Conservation (phyloP, 2,329 filamentous ascomycete species). For the Fusarium torreyae region DNA sequence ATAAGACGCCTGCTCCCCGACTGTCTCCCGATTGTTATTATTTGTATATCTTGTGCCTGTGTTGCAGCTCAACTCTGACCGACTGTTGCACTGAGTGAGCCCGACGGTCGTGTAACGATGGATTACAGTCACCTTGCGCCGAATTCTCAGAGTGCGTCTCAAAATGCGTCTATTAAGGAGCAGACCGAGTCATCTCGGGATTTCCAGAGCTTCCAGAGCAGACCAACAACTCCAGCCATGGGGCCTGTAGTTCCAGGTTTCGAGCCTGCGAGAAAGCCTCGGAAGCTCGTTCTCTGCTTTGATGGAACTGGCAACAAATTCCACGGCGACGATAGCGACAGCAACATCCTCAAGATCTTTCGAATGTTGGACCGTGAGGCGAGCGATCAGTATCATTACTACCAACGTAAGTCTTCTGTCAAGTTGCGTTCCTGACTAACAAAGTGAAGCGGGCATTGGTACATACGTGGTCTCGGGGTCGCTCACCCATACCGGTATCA, state of each 20-base stretch:
- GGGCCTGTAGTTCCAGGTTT: conserved; percentile 19
- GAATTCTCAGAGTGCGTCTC: conserved; percentile 10
- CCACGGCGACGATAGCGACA: conserved; percentile 73
- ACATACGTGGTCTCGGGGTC: conserved; percentile 77
- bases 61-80: conserved; percentile 8
- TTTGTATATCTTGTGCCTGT: neutral
- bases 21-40: neutral
- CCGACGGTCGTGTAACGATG: conserved; percentile 38
- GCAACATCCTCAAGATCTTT: conserved; percentile 79
- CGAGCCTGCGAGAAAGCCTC: conserved; percentile 43
- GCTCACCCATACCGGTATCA: conserved; percentile 69
- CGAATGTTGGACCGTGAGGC: conserved; percentile 77
- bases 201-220: conserved; percentile 44
- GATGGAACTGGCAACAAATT: conserved; percentile 77
- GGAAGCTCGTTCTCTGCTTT: conserved; percentile 73
- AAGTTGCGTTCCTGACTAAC: conserved; percentile 1
- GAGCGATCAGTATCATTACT: conserved; percentile 74
- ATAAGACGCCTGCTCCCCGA: conserved; percentile 38
- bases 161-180: conserved; percentile 31
- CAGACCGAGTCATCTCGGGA: conserved; percentile 32
- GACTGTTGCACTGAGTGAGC: conserved; percentile 1
- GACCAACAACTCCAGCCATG: conserved; percentile 46
- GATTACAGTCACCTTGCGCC: conserved; percentile 47
- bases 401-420: conserved; percentile 66
- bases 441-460: conserved; percentile 74